Base-by-base conservation (phyloP, 1,284 basidiomycete species). In the Grifola frondosa region DNA sequence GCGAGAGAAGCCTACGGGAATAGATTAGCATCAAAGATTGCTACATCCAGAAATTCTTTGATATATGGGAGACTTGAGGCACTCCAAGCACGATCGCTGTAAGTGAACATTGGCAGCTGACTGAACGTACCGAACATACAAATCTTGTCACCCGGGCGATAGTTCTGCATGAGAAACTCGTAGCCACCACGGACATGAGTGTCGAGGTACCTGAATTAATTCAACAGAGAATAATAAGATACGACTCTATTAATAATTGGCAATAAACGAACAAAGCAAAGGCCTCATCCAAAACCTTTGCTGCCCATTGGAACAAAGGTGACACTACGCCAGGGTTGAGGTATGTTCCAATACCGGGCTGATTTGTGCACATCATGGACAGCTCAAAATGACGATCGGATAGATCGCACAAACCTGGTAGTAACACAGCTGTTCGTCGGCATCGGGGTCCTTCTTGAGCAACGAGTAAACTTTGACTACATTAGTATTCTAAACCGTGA, bases 131-230 rank as follows among this genome's bases (percentile, higher is more conserved):
- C 71, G 52, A 80, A 80, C 15, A 80, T 67, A 52, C 71, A 77
- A 21, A 80, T 78, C 44, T 67, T 73, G 53, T 80, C 73, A 8
- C 69, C 73, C 15, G 59, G 57, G 13, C 62, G 57, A 50, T 76
- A 80, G 53, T 79, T 83, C 56, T 82, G 73, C 77, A 82, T 81
- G 30, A 86, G 60, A 53, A 82, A 86, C 42, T 71, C 66, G 54
- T 84, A 84, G 0, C 81, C 81, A 34, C 69, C 78, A 66, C 73
- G 76, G 44, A 80, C 73, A 58, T 81, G 77, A 9, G 66, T 65
- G 46, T 74, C 68, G 7, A 78, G 59, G 49, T 77, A 73, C 65
- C 60, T 64, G 22, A 20, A 16, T 20, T 3, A 3, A 24, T 8
- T 5, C 3, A 30, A 36, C 8, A 48, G 9, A 15, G 11, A 6